phyloP scores from a whole-genome alignment of 495 filamentous ascomycete species.

The Penicillium tannophilum region DNA sequence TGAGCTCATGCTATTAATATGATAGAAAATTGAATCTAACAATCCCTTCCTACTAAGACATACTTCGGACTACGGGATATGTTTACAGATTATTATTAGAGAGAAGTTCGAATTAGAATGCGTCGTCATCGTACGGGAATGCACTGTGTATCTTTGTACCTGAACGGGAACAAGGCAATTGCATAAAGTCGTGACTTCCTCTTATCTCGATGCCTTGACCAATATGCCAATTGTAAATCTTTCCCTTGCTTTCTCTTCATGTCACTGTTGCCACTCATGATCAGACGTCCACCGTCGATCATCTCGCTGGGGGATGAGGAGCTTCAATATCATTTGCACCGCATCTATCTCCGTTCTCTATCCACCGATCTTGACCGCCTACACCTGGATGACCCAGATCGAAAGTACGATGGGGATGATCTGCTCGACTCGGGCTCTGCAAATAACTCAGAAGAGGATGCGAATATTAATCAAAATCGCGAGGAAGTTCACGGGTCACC shows the following conservation, averaged over 20 bases:
- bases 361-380: conserved; percentile 23
- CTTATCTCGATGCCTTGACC: background rate
- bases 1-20: conserved; percentile 16
- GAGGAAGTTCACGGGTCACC: conserved; percentile 1
- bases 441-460: conserved; percentile 1
- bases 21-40: background rate
- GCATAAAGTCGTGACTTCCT: background rate
- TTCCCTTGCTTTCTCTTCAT: conserved; percentile 5
- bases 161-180: background rate
- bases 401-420: conserved; percentile 16
- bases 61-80: background rate
- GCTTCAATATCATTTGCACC: conserved; percentile 37
- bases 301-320: conserved; percentile 57
- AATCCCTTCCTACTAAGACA: background rate
- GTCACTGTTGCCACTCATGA: conserved; percentile 41
- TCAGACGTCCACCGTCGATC: conserved; percentile 54
- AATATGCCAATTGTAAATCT: background rate
- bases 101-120: background rate
- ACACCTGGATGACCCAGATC: conserved; percentile 18
- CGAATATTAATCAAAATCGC: background rate
- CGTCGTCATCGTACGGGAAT: conserved; percentile 10
- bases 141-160: background rate
- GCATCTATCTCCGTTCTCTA: conserved; percentile 21
- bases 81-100: conserved; percentile 1
- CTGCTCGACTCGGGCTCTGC: conserved; percentile 1